Evolutionary conservation across 2,329 filamentous ascomycete genomes (phyloP).

Genomic region (Ophiostoma montium): DNA sequence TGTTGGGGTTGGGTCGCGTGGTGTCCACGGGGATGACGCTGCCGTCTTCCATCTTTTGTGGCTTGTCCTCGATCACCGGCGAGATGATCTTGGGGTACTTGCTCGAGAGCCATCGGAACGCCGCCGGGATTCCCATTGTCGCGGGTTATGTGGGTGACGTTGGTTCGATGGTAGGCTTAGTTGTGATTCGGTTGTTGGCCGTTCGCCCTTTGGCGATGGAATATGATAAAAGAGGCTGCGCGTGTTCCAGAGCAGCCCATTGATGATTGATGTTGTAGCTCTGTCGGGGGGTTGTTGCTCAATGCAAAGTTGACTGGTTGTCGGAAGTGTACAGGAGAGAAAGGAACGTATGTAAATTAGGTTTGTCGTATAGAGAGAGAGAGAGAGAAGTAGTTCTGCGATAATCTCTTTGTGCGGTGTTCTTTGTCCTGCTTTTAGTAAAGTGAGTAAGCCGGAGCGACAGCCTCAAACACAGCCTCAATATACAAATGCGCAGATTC

Average conservation of each 20-base stretch:
- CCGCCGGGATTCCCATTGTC: conserved; percentile 82
- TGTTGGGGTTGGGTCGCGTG: conserved; percentile 80
- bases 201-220: background rate
- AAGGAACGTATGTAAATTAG: no score
- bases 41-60: conserved; percentile 67
- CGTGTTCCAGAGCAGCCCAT: background rate
- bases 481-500: no score
- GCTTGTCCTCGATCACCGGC: conserved; percentile 73
- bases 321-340: no score
- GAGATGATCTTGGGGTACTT: conserved; percentile 98
- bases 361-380: no score
- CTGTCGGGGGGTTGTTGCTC: background rate
- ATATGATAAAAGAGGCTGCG: background rate
- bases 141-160: background rate
- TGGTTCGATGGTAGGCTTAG: background rate
- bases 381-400: no score
- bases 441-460: no score
- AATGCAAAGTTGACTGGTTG: background rate
- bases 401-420: no score
- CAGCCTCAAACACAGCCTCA: no score
- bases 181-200: background rate
- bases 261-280: background rate
- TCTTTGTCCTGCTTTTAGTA: no score
- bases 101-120: conserved; percentile 91
- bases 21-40: conserved; percentile 72